These are phyloP conservation scores for Irpex rosettiformis DNA, from an alignment of 1,284 basidiomycete species.

Conservation along the genomic window DNA sequence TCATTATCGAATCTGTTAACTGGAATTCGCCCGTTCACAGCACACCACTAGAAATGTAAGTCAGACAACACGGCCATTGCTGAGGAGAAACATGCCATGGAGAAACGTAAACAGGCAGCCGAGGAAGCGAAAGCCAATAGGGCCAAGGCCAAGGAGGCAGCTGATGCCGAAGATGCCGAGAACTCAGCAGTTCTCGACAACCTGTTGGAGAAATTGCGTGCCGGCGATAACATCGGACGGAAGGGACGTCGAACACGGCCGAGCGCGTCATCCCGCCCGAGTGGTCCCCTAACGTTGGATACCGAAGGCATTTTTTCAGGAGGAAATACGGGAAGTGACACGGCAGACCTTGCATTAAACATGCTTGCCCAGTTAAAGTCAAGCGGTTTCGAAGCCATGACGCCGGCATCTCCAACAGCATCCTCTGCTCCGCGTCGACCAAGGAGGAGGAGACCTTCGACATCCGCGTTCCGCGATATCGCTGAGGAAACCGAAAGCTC, in stretches of 20 bases:
- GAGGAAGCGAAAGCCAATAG: constrained; percentile 61
- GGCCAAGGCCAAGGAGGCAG: constrained; percentile 45
- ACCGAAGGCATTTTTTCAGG: constrained; percentile 29
- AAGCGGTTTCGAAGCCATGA: constrained; percentile 33
- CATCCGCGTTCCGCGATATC: constrained; percentile 14
- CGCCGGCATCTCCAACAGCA: constrained; percentile 22
- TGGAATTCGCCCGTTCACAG: constrained; percentile 10
- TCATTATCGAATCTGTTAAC: constrained; percentile 7
- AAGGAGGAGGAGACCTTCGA: constrained; percentile 19
- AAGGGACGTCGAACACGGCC: constrained; percentile 53
- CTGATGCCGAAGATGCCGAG: constrained; percentile 45
- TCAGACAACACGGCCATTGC: constrained; percentile 67
- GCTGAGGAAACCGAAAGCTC: constrained; percentile 15
- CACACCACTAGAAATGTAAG: constrained; percentile 71
- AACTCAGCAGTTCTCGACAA: constrained; percentile 68
- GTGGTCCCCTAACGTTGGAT: constrained; percentile 39
- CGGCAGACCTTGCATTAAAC: constrained; percentile 63
- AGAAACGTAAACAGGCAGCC: constrained; percentile 63
- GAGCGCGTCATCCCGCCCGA: constrained; percentile 30
- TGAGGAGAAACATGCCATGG: constrained; percentile 59
- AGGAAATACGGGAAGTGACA: constrained; percentile 35
- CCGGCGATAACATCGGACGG: constrained; percentile 60
- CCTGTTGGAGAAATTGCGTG: constrained; percentile 69
- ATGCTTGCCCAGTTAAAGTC: constrained; percentile 73
- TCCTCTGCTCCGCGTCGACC: constrained; percentile 18